Evolutionary conservation across 2,329 filamentous ascomycete species (phyloP).

Genomic region (Fusarium pseudonygamai): DNA sequence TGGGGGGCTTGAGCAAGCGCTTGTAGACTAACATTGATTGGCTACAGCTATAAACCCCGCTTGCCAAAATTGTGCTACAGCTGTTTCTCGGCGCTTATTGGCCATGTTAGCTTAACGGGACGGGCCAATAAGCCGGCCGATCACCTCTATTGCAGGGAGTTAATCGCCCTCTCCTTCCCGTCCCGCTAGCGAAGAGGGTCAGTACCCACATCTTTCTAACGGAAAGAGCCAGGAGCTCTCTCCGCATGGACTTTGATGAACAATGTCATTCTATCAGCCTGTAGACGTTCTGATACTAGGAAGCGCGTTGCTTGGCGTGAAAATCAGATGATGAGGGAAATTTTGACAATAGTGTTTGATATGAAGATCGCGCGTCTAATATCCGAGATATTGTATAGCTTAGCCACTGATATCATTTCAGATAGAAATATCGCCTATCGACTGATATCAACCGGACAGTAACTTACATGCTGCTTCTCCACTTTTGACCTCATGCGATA

Average conservation of each 20-base stretch:
- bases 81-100: slow-evolving; percentile 50
- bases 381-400: background rate
- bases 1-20: slow-evolving; percentile 32
- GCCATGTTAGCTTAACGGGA: slow-evolving; percentile 38
- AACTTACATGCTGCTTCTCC: background rate
- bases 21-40: slow-evolving; percentile 25
- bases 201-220: slow-evolving; percentile 16
- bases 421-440: background rate
- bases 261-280: slow-evolving; percentile 14
- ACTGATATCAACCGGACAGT: slow-evolving; percentile 5
- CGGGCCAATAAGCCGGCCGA: slow-evolving; percentile 48
- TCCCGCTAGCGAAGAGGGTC: slow-evolving; percentile 37
- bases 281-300: background rate
- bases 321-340: slow-evolving; percentile 20
- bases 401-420: slow-evolving; percentile 16
- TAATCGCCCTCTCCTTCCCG: slow-evolving; percentile 48
- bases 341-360: background rate
- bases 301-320: slow-evolving; percentile 11
- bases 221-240: slow-evolving; percentile 24
- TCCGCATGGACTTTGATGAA: background rate
- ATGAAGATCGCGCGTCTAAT: background rate
- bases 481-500: slow-evolving; percentile 31
- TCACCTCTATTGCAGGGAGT: slow-evolving; percentile 49
- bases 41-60: slow-evolving; percentile 3
- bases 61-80: slow-evolving; percentile 41